These are phyloP conservation scores for Ensete glaucum DNA, from an alignment of 176 grass and related monocot genomes.

Conservation along the genomic window DNA sequence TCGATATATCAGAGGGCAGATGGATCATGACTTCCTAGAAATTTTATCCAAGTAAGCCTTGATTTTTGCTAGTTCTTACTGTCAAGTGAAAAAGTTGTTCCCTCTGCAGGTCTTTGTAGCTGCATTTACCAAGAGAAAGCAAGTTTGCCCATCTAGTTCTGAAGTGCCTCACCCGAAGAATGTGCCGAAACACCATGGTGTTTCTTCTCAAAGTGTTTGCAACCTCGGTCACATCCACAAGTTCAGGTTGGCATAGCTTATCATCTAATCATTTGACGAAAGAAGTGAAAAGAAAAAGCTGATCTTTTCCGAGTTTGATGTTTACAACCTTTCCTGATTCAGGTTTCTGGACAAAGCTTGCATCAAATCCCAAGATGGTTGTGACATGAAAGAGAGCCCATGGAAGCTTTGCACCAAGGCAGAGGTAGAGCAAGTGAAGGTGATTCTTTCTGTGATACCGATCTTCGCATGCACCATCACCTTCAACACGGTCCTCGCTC, in stretches of 20 bases:
- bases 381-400: conserved; percentile 46
- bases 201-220: conserved; percentile 1
- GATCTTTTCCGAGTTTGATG: background rate
- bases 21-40: no score
- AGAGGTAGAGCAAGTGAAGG: conserved; percentile 26
- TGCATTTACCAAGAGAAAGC: conserved; percentile 35
- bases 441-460: no score
- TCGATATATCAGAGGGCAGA: no score
- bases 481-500: no score
- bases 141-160: background rate
- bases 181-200: background rate
- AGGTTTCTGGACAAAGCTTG: conserved; percentile 83
- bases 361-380: conserved; percentile 32
- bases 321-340: background rate
- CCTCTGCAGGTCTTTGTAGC: conserved; percentile 68
- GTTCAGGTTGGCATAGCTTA: conserved; percentile 47
- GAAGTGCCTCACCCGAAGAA: background rate
- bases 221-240: conserved; percentile 40
- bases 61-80: no score
- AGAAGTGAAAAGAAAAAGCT: no score
- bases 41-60: no score
- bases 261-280: no score
- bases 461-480: no score
- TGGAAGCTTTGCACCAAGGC: conserved; percentile 62
- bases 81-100: no score